Conservation (phyloP, 306 rosid species). For the Cyamopsis tetragonoloba region DNA sequence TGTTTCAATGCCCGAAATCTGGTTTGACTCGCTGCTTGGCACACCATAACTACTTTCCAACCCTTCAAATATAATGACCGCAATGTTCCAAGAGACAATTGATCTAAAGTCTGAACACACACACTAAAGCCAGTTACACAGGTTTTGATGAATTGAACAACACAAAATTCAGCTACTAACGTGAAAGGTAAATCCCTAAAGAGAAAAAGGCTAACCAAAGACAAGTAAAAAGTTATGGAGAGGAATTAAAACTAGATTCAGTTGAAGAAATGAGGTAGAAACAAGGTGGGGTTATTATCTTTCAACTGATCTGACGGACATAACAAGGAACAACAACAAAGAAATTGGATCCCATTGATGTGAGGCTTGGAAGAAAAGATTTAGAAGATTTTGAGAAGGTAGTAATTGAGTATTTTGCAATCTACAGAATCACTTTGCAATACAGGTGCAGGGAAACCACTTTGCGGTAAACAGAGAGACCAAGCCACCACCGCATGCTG, state of each 20-base stretch:
- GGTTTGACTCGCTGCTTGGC: constrained; percentile 99
- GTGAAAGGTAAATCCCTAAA: not conserved
- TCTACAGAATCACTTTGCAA: constrained; percentile 94
- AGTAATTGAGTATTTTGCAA: not conserved
- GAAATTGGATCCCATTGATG: constrained; percentile 86
- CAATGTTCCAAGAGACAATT: constrained; percentile 37
- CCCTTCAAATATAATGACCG: constrained; percentile 43
- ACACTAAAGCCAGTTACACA: not conserved
- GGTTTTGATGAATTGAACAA: constrained; percentile 15
- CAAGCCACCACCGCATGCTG: constrained; percentile 98
- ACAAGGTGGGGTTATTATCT: not conserved
- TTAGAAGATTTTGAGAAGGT: not conserved
- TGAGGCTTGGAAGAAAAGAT: not conserved
- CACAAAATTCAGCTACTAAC: not conserved
- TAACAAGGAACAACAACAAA: constrained; percentile 89
- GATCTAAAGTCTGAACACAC: constrained; percentile 10
- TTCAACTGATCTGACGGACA: constrained; percentile 95
- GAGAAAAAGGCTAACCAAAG: not conserved
- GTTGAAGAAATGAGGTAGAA: not conserved
- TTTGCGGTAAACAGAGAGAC: constrained; percentile 69
- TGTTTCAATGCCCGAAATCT: constrained; percentile 99
- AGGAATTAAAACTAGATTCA: not conserved
- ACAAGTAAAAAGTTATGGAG: not conserved
- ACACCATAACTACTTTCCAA: constrained; percentile 88
- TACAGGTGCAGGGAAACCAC: constrained; percentile 79